Evolutionary conservation across 768 basidiomycete species (phyloP).

Genomic region (Tulasnella calospora): DNA sequence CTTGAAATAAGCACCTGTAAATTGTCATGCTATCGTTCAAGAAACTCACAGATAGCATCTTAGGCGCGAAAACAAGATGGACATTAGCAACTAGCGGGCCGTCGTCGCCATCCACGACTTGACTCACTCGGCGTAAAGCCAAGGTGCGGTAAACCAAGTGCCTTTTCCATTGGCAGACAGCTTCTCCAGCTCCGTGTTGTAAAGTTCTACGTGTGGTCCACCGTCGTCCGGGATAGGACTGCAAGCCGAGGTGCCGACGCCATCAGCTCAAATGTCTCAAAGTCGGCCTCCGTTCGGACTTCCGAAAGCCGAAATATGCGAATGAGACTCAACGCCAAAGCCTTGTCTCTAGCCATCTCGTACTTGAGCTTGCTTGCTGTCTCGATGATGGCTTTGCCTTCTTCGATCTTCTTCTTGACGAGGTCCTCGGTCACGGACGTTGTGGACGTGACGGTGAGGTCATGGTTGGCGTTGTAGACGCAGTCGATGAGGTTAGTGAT

Average conservation of each 20-base stretch:
- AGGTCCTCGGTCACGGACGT: conserved; percentile 30
- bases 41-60: conserved; percentile 68
- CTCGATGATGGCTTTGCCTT: conserved; percentile 74
- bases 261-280: not conserved
- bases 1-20: conserved; percentile 8
- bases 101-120: conserved; percentile 13
- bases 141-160: conserved; percentile 89
- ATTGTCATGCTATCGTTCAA: not conserved
- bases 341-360: conserved; percentile 74
- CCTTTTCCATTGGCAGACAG: conserved; percentile 48
- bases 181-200: conserved; percentile 64
- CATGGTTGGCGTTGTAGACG: conserved; percentile 64
- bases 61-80: not conserved
- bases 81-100: not conserved
- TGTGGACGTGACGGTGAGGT: conserved; percentile 42
- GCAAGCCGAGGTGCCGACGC: not conserved
- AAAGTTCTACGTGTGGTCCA: conserved; percentile 60
- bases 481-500: conserved; percentile 49
- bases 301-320: not conserved
- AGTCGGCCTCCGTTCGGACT: not conserved
- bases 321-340: conserved; percentile 50
- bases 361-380: conserved; percentile 76
- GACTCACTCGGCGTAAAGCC: conserved; percentile 92
- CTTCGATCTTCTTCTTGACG: conserved; percentile 44
- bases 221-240: conserved; percentile 75